These are phyloP conservation scores for Begonia masoniana DNA, from an alignment of 306 rosid species.

Conservation along the genomic window DNA sequence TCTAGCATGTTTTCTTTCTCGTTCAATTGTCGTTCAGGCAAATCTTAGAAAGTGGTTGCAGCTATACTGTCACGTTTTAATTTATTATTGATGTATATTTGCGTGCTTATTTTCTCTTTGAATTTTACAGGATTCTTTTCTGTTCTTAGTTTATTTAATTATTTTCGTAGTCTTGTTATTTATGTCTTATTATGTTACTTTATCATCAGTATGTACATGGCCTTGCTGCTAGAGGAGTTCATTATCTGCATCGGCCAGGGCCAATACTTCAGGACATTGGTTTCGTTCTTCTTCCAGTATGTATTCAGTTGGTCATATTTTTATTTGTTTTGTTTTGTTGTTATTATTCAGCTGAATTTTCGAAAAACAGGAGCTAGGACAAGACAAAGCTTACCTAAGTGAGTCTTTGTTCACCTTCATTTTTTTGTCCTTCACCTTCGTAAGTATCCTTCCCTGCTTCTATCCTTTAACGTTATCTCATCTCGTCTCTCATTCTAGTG, in stretches of 20 bases:
- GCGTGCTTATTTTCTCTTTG: background rate
- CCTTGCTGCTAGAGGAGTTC: conserved; percentile 81
- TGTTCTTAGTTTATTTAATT: background rate
- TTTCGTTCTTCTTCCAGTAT: conserved; percentile 57
- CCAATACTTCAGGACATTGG: conserved; percentile 77
- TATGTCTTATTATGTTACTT: conserved; percentile 1
- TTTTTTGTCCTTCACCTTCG: conserved; percentile 73
- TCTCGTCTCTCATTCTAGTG: too few relatives aligned
- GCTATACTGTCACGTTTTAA: too few relatives aligned
- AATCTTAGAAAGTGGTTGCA: too few relatives aligned
- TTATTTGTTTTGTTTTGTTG: conserved; percentile 12
- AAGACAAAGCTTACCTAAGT: conserved; percentile 77
- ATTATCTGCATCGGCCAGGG: conserved; percentile 78
- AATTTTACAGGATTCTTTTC: conserved; percentile 1
- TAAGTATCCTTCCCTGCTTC: conserved; percentile 21
- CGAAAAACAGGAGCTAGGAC: conserved; percentile 69
- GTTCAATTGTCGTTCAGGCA: too few relatives aligned
- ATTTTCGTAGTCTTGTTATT: background rate
- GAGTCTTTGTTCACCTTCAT: conserved; percentile 72
- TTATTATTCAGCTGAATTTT: background rate
- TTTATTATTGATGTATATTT: conserved; percentile 1
- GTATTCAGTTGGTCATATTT: conserved; percentile 15
- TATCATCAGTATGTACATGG: conserved; percentile 64
- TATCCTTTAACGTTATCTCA: background rate
- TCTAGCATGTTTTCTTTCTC: too few relatives aligned